Percentiles rank a stretch among this genome's conserved stretches.
Conservation (phyloP, 176 grass and related monocot genomes). For the Oryza australiensis region DNA sequence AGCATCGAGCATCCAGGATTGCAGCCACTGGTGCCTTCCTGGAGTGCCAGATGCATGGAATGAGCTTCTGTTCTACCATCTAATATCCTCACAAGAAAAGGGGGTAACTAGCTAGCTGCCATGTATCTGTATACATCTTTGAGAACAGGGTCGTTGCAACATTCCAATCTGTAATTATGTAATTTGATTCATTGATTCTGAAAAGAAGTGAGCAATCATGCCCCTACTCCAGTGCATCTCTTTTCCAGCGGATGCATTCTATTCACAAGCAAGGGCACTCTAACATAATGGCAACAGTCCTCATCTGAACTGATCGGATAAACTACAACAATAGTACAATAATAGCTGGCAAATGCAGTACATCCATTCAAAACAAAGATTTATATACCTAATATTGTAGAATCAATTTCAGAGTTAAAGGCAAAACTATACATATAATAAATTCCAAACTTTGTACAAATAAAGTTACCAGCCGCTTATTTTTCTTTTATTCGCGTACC, state of each 20-base stretch:
- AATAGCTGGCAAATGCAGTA: not conserved
- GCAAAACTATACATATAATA: not conserved
- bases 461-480: slow-evolving; percentile 9
- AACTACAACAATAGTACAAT: not conserved
- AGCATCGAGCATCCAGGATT: slow-evolving; percentile 59
- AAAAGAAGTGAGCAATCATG: not conserved
- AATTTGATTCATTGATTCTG: slow-evolving; percentile 6
- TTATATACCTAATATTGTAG: not conserved
- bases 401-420: not conserved
- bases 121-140: not conserved
- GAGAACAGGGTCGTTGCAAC: not conserved
- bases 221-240: not conserved
- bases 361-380: not conserved
- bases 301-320: not conserved
- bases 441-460: slow-evolving; percentile 36
- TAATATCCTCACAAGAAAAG: slow-evolving; percentile 42
- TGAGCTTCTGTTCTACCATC: slow-evolving; percentile 63
- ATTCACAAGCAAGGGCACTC: no score
- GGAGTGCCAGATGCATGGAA: slow-evolving; percentile 87
- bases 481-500: slow-evolving; percentile 21
- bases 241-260: not conserved
- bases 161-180: slow-evolving; percentile 9
- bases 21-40: slow-evolving; percentile 84
- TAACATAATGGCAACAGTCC: not conserved
- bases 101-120: slow-evolving; percentile 7